Percentiles rank a stretch among this genome's conserved stretches.
phyloP scores from a whole-genome alignment of 192 early-diverging fungal species.

The Chytriomyces confervae region DNA sequence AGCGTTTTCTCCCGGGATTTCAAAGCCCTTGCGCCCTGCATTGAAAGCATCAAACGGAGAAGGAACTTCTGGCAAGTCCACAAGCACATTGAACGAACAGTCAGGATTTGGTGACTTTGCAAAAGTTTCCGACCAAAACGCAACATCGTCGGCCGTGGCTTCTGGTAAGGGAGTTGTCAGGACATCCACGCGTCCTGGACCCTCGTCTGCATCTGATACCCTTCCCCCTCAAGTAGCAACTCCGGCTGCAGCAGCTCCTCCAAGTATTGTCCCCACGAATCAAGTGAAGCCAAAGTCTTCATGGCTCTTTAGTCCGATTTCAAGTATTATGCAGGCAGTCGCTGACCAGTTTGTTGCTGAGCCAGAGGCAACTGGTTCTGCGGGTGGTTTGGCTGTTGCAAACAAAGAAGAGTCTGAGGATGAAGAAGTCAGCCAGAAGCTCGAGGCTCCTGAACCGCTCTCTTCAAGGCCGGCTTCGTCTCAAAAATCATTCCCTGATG shows the following conservation, averaged over 20 bases:
- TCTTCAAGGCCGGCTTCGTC: too few relatives aligned
- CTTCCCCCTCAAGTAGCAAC: not conserved
- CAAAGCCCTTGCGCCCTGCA: too few relatives aligned
- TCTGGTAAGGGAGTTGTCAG: not conserved
- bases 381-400: not conserved
- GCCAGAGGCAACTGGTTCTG: not conserved
- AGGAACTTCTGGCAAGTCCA: too few relatives aligned
- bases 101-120: slow-evolving; percentile 35
- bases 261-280: not conserved
- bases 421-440: not conserved
- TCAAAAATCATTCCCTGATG: too few relatives aligned
- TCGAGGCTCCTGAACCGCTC: too few relatives aligned
- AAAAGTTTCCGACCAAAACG: slow-evolving; percentile 3
- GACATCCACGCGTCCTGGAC: not conserved
- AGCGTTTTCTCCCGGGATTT: too few relatives aligned
- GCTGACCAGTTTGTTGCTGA: slow-evolving; percentile 4
- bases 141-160: not conserved
- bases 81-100: not conserved
- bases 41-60: too few relatives aligned
- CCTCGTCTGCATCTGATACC: not conserved
- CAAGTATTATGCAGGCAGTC: not conserved
- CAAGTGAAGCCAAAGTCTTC: slow-evolving; percentile 25
- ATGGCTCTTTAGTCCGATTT: not conserved
- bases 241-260: not conserved
- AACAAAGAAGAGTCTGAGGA: not conserved